Evolutionary conservation across 2,329 filamentous ascomycete genomes (phyloP).

Genomic region (Zarea fungicola): DNA sequence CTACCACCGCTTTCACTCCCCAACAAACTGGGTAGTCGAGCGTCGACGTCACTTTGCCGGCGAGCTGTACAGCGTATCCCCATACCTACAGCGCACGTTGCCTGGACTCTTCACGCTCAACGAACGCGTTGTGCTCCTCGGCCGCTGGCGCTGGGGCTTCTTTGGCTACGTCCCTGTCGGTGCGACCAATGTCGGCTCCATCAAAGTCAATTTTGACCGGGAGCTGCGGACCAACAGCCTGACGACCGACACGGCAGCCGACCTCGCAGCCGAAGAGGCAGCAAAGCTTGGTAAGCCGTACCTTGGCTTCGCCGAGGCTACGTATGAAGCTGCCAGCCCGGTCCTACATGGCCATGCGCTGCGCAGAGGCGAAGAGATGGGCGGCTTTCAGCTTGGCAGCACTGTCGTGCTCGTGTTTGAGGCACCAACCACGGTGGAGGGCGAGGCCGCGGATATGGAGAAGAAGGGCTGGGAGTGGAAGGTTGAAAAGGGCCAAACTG

Average conservation of each 20-base stretch:
- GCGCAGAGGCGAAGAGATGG: conserved; percentile 90
- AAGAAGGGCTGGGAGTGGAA: conserved; percentile 77
- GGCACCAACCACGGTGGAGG: conserved; percentile 60
- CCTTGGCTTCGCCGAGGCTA: conserved; percentile 87
- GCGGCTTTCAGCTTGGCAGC: conserved; percentile 91
- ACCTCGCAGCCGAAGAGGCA: conserved; percentile 77
- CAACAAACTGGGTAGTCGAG: conserved; percentile 91
- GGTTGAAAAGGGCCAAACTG: conserved; percentile 78
- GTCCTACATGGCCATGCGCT: conserved; percentile 80
- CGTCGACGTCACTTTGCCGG: conserved; percentile 94
- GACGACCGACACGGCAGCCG: conserved; percentile 86
- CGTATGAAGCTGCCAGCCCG: conserved; percentile 71
- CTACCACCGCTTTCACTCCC: conserved; percentile 97
- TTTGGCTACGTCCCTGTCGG: conserved; percentile 95
- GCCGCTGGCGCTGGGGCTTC: conserved; percentile 95
- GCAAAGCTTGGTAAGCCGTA: conserved; percentile 72
- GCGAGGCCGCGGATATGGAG: conserved; percentile 46
- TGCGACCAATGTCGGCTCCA: conserved; percentile 94
- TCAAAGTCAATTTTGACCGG: conserved; percentile 93
- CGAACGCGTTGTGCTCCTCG: conserved; percentile 88
- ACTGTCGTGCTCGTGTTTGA: conserved; percentile 96
- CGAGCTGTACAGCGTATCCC: conserved; percentile 90
- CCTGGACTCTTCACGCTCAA: conserved; percentile 95
- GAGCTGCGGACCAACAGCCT: conserved; percentile 91
- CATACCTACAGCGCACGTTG: conserved; percentile 86